phyloP scores from a whole-genome alignment of 371 early-diverging fungal genomes.

The Parasitella parasitica region DNA sequence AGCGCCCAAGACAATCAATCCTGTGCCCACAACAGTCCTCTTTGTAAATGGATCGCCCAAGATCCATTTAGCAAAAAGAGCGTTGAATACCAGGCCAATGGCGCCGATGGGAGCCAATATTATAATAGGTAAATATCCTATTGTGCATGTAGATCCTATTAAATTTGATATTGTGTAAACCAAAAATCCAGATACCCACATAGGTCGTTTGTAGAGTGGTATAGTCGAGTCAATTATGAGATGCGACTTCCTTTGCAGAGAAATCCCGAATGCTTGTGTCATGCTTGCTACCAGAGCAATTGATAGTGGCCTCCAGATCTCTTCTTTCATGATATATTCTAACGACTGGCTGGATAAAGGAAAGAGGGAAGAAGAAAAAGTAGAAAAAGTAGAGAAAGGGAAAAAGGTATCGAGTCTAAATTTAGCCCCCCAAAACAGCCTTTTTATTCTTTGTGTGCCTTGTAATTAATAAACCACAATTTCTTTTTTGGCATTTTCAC shows the following conservation, averaged over 20 bases:
- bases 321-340: neutral
- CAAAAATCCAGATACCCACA: slow-evolving; percentile 58
- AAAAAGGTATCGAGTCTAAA: slow-evolving; percentile 2
- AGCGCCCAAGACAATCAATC: slow-evolving; percentile 71
- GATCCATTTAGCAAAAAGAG: slow-evolving; percentile 71
- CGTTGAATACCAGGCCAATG: slow-evolving; percentile 79
- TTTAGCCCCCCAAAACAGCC: neutral
- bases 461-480: neutral
- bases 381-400: slow-evolving; percentile 3
- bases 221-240: slow-evolving; percentile 35
- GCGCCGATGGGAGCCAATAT: slow-evolving; percentile 82
- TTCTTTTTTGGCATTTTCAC: neutral
- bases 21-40: slow-evolving; percentile 57
- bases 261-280: slow-evolving; percentile 73
- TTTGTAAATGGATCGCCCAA: slow-evolving; percentile 67
- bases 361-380: neutral
- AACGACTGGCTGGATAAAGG: too few relatives aligned
- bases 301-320: slow-evolving; percentile 36
- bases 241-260: slow-evolving; percentile 70
- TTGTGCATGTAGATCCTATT: slow-evolving; percentile 71
- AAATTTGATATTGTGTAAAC: slow-evolving; percentile 72
- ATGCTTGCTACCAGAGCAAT: slow-evolving; percentile 48
- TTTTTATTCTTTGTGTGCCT: neutral
- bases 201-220: slow-evolving; percentile 46
- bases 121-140: slow-evolving; percentile 79